Evolutionary conservation across 2,329 filamentous ascomycete species (phyloP).

Genomic region (Aspergillus texensis): DNA sequence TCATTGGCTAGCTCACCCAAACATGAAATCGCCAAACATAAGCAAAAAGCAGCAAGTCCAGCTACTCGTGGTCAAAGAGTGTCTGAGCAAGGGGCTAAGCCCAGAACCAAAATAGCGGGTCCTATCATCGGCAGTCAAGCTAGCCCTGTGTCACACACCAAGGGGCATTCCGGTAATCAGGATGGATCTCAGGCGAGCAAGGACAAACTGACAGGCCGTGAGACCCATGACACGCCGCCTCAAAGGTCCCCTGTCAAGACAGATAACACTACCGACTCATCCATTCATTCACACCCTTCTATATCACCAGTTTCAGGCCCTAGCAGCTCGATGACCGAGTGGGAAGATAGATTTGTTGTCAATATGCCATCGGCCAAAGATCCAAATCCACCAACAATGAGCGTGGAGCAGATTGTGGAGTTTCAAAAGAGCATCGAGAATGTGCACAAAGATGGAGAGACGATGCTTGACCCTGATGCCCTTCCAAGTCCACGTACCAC

Average conservation of each 20-base stretch:
- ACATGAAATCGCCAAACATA: slow-evolving; percentile 23
- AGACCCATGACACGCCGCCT: slow-evolving; percentile 27
- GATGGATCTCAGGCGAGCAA: slow-evolving; percentile 38
- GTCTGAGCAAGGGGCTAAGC: slow-evolving; percentile 31
- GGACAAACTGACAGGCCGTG: slow-evolving; percentile 39
- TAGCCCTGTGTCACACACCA: slow-evolving; percentile 23
- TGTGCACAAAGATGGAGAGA: slow-evolving; percentile 31
- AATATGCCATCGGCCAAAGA: slow-evolving; percentile 48
- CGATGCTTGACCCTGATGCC: slow-evolving; percentile 35
- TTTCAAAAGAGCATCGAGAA: slow-evolving; percentile 43
- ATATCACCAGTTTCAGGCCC: slow-evolving; percentile 35
- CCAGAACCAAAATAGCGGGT: slow-evolving; percentile 42
- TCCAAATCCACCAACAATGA: slow-evolving; percentile 45
- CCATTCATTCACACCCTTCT: slow-evolving; percentile 30
- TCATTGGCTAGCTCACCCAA: slow-evolving; percentile 26
- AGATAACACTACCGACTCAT: slow-evolving; percentile 27
- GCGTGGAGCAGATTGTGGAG: slow-evolving; percentile 39
- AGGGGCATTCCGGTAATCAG: slow-evolving; percentile 15
- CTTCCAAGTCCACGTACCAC: slow-evolving; percentile 34
- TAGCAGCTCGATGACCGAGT: slow-evolving; percentile 35
- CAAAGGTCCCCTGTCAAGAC: slow-evolving; percentile 22
- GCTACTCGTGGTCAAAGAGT: slow-evolving; percentile 10
- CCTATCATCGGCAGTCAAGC: slow-evolving; percentile 31
- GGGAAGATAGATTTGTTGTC: slow-evolving; percentile 47
- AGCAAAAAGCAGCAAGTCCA: slow-evolving; percentile 18